Conservation (phyloP, 2,329 filamentous ascomycete species). For the Aspergillus hortae region DNA sequence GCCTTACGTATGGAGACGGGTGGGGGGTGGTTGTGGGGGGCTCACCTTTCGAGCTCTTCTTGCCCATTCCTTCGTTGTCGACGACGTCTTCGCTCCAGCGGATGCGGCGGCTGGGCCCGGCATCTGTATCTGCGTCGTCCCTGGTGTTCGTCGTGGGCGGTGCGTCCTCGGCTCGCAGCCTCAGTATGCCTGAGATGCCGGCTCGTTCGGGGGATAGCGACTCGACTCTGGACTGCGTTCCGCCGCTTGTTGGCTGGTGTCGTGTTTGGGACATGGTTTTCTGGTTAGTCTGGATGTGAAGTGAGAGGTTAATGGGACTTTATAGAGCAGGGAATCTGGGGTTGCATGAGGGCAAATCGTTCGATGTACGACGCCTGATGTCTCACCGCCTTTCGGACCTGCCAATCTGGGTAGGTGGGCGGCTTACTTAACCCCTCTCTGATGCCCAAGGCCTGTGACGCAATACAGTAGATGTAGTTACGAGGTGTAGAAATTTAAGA, state of each 20-base stretch:
- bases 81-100: constrained; percentile 91
- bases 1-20: not conserved
- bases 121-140: constrained; percentile 2
- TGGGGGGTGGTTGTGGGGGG: not conserved
- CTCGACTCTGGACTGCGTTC: constrained; percentile 25
- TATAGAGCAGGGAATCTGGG: not conserved
- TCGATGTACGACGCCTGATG: not conserved
- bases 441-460: too few relatives aligned
- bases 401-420: too few relatives aligned
- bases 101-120: constrained; percentile 58
- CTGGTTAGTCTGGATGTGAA: not conserved
- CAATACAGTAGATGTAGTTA: too few relatives aligned
- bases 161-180: constrained; percentile 26
- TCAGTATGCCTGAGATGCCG: constrained; percentile 27
- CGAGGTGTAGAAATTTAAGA: too few relatives aligned
- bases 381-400: not conserved
- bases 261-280: constrained; percentile 37
- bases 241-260: constrained; percentile 14
- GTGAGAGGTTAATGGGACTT: not conserved
- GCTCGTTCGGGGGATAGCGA: constrained; percentile 21
- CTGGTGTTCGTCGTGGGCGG: constrained; percentile 4
- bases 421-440: too few relatives aligned
- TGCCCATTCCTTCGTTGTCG: constrained; percentile 91
- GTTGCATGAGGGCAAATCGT: not conserved
- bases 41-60: constrained; percentile 88